Evolutionary conservation across 1,284 basidiomycete genomes (phyloP).

Genomic region (Athelia psychrophila): DNA sequence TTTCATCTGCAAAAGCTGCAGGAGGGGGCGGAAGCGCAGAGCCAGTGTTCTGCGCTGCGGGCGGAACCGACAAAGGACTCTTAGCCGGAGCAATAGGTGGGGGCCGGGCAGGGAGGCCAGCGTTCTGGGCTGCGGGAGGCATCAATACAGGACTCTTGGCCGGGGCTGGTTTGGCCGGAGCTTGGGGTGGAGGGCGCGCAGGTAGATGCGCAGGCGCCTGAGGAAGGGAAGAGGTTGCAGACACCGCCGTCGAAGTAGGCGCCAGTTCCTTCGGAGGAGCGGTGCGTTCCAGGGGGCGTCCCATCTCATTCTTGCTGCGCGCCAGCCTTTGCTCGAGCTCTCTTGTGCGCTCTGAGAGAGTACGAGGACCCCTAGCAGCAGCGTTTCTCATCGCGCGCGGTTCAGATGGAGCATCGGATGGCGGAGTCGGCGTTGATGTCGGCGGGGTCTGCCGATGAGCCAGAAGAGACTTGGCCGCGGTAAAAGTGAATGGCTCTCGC

Average conservation of each 20-base stretch:
- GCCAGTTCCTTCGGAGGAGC: constrained; percentile 2
- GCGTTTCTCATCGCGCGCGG: constrained; percentile 36
- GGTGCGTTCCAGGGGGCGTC: constrained; percentile 13
- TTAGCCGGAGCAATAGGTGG: no score
- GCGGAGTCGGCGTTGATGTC: background rate
- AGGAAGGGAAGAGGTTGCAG: background rate
- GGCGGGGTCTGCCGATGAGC: background rate
- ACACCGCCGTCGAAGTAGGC: constrained; percentile 2
- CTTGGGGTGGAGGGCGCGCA: no score
- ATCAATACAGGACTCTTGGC: no score
- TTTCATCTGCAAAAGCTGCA: background rate
- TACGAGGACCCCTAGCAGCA: constrained; percentile 28
- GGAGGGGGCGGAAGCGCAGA: background rate
- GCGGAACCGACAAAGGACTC: no score
- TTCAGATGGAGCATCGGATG: constrained; percentile 21
- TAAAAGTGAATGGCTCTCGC: background rate
- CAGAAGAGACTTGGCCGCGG: background rate
- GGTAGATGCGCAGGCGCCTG: no score
- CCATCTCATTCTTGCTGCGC: constrained; percentile 30
- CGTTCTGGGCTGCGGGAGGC: no score
- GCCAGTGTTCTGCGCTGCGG: no score
- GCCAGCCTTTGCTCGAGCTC: constrained; percentile 41
- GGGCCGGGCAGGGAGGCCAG: no score
- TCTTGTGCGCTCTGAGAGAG: constrained; percentile 35
- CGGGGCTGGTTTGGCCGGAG: no score